These are phyloP conservation scores for Starmerella gropengiesseri DNA, from an alignment of 805 yeast species.

Conservation along the genomic window DNA sequence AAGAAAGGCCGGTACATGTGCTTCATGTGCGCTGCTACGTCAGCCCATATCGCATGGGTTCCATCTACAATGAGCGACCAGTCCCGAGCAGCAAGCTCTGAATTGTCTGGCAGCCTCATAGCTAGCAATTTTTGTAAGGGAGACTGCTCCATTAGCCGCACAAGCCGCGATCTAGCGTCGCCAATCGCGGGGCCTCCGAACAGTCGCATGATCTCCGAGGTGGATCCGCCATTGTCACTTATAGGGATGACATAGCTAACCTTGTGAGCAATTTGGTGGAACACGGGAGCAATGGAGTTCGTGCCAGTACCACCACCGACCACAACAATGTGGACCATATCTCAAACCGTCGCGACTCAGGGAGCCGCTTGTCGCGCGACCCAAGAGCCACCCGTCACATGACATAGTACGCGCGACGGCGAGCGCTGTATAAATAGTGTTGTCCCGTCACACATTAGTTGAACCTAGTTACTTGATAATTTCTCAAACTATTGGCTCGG, in stretches of 20 bases:
- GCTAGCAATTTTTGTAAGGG: slow-evolving; percentile 33
- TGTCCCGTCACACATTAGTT: no score
- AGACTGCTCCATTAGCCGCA: slow-evolving; percentile 53
- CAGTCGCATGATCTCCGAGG: slow-evolving; percentile 74
- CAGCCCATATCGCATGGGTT: slow-evolving; percentile 55
- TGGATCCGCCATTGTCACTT: slow-evolving; percentile 90
- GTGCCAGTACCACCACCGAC: slow-evolving; percentile 49
- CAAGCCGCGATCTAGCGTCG: slow-evolving; percentile 72
- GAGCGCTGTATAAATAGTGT: no score
- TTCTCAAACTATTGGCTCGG: no score
- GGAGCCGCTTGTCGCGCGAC: no score
- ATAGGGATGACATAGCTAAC: slow-evolving; percentile 68
- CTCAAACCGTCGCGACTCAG: no score
- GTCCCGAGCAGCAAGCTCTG: slow-evolving; percentile 47
- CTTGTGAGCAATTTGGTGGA: slow-evolving; percentile 35
- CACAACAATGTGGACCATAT: slow-evolving; percentile 24
- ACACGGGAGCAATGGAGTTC: slow-evolving; percentile 56
- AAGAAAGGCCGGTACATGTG: slow-evolving; percentile 69
- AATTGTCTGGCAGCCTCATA: slow-evolving; percentile 41
- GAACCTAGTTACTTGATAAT: no score
- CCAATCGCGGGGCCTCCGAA: slow-evolving; percentile 95
- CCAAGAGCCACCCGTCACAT: no score
- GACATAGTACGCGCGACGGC: no score
- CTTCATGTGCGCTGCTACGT: slow-evolving; percentile 45
- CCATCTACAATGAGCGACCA: slow-evolving; percentile 80